Evolutionary conservation across 169 alveolate genomes (phyloP), one percentile per base, ranked within the genome.

Genomic region (Babesia ovata): DNA sequence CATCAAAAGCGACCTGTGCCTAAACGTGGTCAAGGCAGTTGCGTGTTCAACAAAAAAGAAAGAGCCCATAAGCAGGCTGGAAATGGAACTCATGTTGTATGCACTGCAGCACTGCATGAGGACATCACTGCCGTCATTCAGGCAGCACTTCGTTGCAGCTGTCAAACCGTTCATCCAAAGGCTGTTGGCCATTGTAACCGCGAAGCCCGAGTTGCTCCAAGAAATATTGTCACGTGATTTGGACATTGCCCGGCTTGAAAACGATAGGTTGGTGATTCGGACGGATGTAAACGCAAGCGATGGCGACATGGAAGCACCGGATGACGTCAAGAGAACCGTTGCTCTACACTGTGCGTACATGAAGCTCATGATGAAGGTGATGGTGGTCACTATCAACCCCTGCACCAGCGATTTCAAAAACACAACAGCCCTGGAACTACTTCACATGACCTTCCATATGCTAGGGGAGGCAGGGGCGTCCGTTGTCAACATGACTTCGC

Each of bases 131-230:
- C 81, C 81, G 6, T 56, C 81, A 0, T 61, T 57, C 52, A 17
- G 81, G 48, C 81, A 71, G 63, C 70, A 71, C 44, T 71, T 71
- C 44, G 81, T 71, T 10, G 81, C 70, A 8, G 57, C 81, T 26
- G 29, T 71, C n/a, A 71, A 71, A 24, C 81, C 81, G 22, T 71
- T 71, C 63, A 71, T 71, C 21, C n/a, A 50, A 7, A 0, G 81
- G 42, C 62, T 71, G 36, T 21, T 33, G 16, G 22, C 56, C 52
- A 59, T 71, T 7, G 61, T 71, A 0, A 61, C 72, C 0, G 26
- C 56, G 19, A 2, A 57, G 0, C 48, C 36, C 21, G 48, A 4
- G n/a, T 2, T 60, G 60, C 36, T 71, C 53, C 29, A 24, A 36
- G 61, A 58, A 36, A 14, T 24, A 0, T 10, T 71, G 61, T 4